phyloP scores from a whole-genome alignment of 805 yeast genomes.

The Zygosaccharomyces kombuchaensis region DNA sequence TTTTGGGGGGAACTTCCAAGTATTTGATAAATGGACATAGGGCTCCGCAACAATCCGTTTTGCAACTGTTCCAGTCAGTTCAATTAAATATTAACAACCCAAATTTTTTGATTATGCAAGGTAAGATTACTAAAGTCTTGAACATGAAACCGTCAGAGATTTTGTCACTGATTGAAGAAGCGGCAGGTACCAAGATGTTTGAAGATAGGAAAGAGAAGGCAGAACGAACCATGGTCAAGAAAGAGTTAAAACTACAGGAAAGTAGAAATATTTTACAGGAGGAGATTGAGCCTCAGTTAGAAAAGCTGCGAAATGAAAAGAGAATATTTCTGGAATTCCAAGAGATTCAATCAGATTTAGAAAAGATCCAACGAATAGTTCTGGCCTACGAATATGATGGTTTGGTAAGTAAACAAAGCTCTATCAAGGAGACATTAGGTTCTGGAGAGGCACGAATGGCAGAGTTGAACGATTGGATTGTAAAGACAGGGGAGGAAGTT shows the following conservation, averaged over 20 bases:
- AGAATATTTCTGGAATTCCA: slow-evolving; percentile 81
- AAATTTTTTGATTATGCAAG: slow-evolving; percentile 96
- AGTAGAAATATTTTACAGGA: slow-evolving; percentile 68
- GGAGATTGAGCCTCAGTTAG: slow-evolving; percentile 91
- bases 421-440: slow-evolving; percentile 42
- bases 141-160: slow-evolving; percentile 95
- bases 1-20: slow-evolving; percentile 87
- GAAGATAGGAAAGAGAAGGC: slow-evolving; percentile 93
- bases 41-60: slow-evolving; percentile 90
- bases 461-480: slow-evolving; percentile 42
- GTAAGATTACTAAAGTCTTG: slow-evolving; percentile 92
- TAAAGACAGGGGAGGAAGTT: slow-evolving; percentile 52
- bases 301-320: slow-evolving; percentile 74
- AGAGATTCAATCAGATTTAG: slow-evolving; percentile 75
- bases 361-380: slow-evolving; percentile 65
- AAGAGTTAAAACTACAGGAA: slow-evolving; percentile 77
- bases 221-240: slow-evolving; percentile 83
- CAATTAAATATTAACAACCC: slow-evolving; percentile 96
- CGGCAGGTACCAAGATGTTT: slow-evolving; percentile 95
- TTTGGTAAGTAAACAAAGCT: slow-evolving; percentile 39
- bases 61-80: slow-evolving; percentile 87
- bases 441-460: slow-evolving; percentile 40
- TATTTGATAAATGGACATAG: slow-evolving; percentile 93
- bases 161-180: slow-evolving; percentile 89
- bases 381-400: slow-evolving; percentile 67